Evolutionary conservation across 1,284 basidiomycete genomes (phyloP), one percentile per base, ranked within the genome.

Genomic region (Stygiomarasmius scandens): DNA sequence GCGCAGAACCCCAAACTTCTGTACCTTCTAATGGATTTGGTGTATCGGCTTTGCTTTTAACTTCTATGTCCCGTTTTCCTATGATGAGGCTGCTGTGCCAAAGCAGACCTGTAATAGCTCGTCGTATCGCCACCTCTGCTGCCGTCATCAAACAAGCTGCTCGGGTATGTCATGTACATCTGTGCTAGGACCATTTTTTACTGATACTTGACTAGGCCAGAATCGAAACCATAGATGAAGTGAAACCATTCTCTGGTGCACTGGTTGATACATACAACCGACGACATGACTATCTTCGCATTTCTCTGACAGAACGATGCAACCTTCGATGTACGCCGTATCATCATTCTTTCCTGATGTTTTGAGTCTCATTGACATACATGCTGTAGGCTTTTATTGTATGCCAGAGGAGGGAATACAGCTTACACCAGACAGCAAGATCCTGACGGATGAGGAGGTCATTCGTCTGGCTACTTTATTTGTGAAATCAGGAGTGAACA

Each of bases 381-480:
- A n/a, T n/a, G n/a, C n/a, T 52, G 12, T 62, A 92, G 91, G 91
- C 66, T 91, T 92, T 66, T 95, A 95, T 68, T 96, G 93, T 67
- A 96, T 95, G 93, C 93, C 93, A 1, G 84, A 80, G 56, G 86
- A 92, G 65, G 93, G 93, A 34, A 77, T 93, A 0, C 83, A 89
- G 51, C 78, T 95, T 20, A 89, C 91, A 9, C 92, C 92, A 1
- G 75, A 77, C 36, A 76, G 77, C 9, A 79, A 89, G 58, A 80
- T 94, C 58, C 79, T 95, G 34, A 86, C 89, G 1, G 85, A 93
- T 59, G 81, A 87, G 52, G 93, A 95, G 69, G 74, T 95, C 24
- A 69, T 92, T 44, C 85, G 88, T 53, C 77, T 95, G 0, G 90
- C 92, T 1, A 74, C 78, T 24, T 73, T 95, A 23, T 96, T 96